Evolutionary conservation across 345 rosid genomes (phyloP).

Genomic region (Corchorus olitorius): DNA sequence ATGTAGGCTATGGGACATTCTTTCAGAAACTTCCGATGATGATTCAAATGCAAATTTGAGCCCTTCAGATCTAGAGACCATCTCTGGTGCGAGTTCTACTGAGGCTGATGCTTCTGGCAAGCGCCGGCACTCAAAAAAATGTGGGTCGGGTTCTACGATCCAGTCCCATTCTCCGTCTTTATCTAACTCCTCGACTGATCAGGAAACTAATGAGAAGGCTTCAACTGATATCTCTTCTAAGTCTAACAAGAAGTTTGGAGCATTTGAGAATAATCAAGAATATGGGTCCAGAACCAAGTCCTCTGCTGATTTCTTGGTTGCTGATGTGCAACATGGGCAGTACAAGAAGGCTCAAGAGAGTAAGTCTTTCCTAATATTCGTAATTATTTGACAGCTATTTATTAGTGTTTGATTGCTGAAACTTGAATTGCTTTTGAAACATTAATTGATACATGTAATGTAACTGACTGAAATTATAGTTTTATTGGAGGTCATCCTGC

Average conservation of each 20-base stretch:
- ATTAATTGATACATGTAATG: background rate
- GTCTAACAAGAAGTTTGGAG: constrained; percentile 6
- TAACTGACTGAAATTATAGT: background rate
- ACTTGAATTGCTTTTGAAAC: background rate
- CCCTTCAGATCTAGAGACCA: background rate
- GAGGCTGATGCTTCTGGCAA: constrained; percentile 1
- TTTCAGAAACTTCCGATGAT: background rate
- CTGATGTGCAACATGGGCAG: background rate
- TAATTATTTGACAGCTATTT: background rate
- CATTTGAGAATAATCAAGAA: constrained; percentile 7
- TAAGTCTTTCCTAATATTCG: background rate
- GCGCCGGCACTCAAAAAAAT: background rate
- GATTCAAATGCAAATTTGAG: background rate
- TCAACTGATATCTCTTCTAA: background rate
- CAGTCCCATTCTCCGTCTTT: background rate
- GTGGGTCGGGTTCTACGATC: background rate
- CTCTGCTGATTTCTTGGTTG: background rate
- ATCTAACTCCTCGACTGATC: background rate
- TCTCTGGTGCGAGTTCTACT: background rate
- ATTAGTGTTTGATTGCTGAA: background rate
- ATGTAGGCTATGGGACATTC: constrained; percentile 6
- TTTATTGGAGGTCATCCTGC: background rate
- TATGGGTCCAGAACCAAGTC: constrained; percentile 5
- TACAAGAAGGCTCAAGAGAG: background rate
- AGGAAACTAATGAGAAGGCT: background rate